phyloP scores from a whole-genome alignment of 106 monocot genomes.

The Apostasia shenzhenica region DNA sequence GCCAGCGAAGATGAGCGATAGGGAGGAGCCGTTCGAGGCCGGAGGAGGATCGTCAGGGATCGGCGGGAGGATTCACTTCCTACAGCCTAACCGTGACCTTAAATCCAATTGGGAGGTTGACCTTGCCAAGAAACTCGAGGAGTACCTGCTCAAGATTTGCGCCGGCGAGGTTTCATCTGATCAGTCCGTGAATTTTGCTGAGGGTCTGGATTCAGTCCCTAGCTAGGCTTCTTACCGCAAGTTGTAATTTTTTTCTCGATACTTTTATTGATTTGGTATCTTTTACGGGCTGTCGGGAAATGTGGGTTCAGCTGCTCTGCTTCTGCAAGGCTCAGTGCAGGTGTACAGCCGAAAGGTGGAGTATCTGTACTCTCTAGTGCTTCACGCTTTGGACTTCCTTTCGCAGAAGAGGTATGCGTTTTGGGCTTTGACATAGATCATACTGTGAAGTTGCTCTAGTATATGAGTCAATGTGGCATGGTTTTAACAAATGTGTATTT shows the following conservation, averaged over 20 bases:
- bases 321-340: conserved; percentile 87
- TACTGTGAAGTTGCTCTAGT: not conserved
- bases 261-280: not conserved
- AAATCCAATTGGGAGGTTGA: conserved; percentile 86
- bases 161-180: conserved; percentile 62
- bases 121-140: conserved; percentile 78
- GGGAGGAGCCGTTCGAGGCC: conserved; percentile 15
- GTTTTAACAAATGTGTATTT: too few relatives aligned
- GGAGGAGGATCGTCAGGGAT: conserved; percentile 4
- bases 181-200: conserved; percentile 74
- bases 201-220: conserved; percentile 36
- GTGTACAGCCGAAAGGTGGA: conserved; percentile 96
- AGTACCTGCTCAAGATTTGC: conserved; percentile 93
- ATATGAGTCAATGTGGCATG: too few relatives aligned
- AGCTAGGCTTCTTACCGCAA: not conserved
- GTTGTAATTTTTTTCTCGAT: conserved; percentile 5
- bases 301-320: conserved; percentile 62
- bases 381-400: conserved; percentile 76
- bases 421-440: not conserved
- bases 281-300: conserved; percentile 6
- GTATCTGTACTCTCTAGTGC: conserved; percentile 76
- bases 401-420: conserved; percentile 64
- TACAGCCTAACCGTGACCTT: conserved; percentile 67
- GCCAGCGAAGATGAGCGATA: conserved; percentile 24
- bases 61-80: conserved; percentile 17